phyloP scores from a whole-genome alignment of 2,329 filamentous ascomycete genomes.

The Verticillium dahliae region DNA sequence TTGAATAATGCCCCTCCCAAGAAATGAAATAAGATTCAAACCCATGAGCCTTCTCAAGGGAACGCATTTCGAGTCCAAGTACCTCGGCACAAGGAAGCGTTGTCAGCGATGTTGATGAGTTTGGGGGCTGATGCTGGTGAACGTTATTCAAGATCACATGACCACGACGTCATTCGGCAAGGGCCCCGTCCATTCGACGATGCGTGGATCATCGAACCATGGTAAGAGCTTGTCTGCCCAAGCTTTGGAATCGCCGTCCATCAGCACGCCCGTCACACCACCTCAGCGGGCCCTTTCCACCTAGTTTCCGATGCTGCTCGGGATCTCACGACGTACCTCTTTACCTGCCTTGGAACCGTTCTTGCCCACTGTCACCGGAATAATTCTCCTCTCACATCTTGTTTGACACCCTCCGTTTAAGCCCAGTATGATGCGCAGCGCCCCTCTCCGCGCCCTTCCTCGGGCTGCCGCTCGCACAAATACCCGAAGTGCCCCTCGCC shows the following conservation, averaged over 20 bases:
- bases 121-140: too few relatives aligned
- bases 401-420: not conserved
- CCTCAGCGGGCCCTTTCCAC: not conserved
- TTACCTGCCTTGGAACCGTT: not conserved
- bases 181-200: not conserved
- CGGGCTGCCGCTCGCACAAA: constrained; percentile 8
- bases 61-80: too few relatives aligned
- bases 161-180: not conserved
- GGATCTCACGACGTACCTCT: not conserved
- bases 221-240: not conserved
- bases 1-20: too few relatives aligned
- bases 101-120: too few relatives aligned
- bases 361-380: not conserved
- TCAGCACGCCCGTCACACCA: not conserved
- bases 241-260: not conserved
- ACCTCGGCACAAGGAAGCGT: too few relatives aligned
- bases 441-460: constrained; percentile 15
- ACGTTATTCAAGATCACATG: not conserved
- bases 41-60: too few relatives aligned
- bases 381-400: not conserved
- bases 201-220: not conserved
- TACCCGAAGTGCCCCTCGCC: constrained; percentile 14
- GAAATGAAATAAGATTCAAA: too few relatives aligned
- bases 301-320: not conserved
- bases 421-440: not conserved